Conservation (phyloP, 352 stramenopile genomes). For the Phytophthora cactorum region DNA sequence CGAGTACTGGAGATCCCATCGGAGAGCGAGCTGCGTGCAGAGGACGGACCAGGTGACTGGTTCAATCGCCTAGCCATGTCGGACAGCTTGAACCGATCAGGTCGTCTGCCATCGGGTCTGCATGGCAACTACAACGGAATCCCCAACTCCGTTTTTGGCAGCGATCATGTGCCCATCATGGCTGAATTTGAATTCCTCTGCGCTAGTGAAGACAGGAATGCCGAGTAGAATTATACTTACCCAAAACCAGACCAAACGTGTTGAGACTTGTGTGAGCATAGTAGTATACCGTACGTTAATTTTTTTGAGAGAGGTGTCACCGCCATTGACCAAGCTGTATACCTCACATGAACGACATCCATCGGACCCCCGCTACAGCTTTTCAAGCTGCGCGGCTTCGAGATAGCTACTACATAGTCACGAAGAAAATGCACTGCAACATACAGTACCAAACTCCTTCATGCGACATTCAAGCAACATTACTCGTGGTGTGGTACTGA, state of each 20-base stretch:
- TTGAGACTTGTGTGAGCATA: neutral
- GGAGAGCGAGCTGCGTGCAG: slow-evolving; percentile 66
- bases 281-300: too few relatives aligned
- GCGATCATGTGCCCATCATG: slow-evolving; percentile 89
- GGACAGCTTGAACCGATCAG: slow-evolving; percentile 72
- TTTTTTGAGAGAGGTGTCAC: neutral
- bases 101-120: slow-evolving; percentile 63
- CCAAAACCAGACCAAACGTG: neutral
- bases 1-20: slow-evolving; percentile 78
- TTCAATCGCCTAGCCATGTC: slow-evolving; percentile 75
- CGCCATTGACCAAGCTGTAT: too few relatives aligned
- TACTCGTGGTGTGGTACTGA: neutral
- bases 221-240: slow-evolving; percentile 10
- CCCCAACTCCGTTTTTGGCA: slow-evolving; percentile 84
- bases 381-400: too few relatives aligned
- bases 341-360: too few relatives aligned
- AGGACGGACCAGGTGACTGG: slow-evolving; percentile 81
- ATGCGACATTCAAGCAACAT: slow-evolving; percentile 4
- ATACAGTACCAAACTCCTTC: neutral
- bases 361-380: too few relatives aligned
- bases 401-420: too few relatives aligned
- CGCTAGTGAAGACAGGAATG: slow-evolving; percentile 22
- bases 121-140: slow-evolving; percentile 90
- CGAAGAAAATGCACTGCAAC: neutral
- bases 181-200: slow-evolving; percentile 83